Evolutionary conservation across 805 yeast genomes (phyloP).

Genomic region (Monosporozyma yasuniensis): DNA sequence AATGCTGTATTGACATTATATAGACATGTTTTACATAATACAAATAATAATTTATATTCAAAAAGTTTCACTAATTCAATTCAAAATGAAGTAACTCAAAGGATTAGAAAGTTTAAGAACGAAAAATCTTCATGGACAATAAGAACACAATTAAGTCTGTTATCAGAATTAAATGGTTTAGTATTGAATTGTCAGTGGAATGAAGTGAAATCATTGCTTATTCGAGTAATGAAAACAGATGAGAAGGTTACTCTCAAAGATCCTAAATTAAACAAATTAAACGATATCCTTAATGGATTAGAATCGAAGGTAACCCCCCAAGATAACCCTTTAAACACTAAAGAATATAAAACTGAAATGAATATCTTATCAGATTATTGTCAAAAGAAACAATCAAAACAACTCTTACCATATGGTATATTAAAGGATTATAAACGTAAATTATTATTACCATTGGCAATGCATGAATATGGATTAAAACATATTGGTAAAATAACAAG

Average conservation of each 20-base stretch:
- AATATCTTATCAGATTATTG: conserved; percentile 14
- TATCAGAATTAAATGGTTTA: conserved; percentile 11
- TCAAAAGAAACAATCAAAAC: conserved; percentile 8
- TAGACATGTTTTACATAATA: conserved; percentile 25
- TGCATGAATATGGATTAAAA: conserved; percentile 15
- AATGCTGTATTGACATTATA: conserved; percentile 25
- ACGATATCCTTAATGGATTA: background rate
- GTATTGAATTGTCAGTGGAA: conserved; percentile 4
- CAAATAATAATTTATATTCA: conserved; percentile 11
- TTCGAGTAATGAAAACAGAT: background rate
- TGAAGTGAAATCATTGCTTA: background rate
- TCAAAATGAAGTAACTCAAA: conserved; percentile 5
- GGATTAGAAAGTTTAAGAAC: conserved; percentile 11
- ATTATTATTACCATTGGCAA: conserved; percentile 22
- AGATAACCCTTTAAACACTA: background rate
- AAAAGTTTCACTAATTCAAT: conserved; percentile 10
- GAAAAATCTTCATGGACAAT: conserved; percentile 25
- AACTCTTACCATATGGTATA: conserved; percentile 12
- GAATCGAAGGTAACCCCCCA: background rate
- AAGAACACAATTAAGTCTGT: conserved; percentile 8
- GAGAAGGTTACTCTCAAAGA: background rate
- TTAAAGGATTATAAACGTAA: conserved; percentile 11
- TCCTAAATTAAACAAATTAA: background rate
- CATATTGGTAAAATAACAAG: conserved; percentile 13
- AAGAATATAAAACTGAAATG: conserved; percentile 4